Conservation (phyloP, 306 rosid genomes). For the Cicer bijugum region DNA sequence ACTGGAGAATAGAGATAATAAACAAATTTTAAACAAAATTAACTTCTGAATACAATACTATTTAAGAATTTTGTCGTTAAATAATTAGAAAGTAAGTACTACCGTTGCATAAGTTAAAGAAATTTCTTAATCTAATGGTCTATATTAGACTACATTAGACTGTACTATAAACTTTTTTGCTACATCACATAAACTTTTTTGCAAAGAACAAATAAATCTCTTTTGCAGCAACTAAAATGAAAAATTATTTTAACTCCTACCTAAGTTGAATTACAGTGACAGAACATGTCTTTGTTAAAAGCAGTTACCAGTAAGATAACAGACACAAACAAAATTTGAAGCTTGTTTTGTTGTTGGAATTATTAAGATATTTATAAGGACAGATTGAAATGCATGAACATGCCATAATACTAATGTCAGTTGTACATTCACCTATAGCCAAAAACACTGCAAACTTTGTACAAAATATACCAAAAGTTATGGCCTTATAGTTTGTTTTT, state of each 20-base stretch:
- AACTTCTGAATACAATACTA: no score
- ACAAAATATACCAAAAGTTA: not conserved
- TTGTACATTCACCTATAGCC: constrained; percentile 39
- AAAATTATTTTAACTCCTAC: constrained; percentile 43
- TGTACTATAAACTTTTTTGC: no score
- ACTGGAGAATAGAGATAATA: no score
- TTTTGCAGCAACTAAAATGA: constrained; percentile 44
- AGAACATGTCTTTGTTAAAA: constrained; percentile 36
- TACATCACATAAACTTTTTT: not conserved
- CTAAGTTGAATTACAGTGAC: constrained; percentile 53
- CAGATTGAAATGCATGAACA: constrained; percentile 36
- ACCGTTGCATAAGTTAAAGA: no score
- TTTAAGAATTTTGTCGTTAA: no score
- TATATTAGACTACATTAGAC: no score
- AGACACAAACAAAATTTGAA: constrained; percentile 34
- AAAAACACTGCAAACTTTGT: constrained; percentile 29
- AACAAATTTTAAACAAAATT: no score
- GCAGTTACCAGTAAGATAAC: constrained; percentile 35
- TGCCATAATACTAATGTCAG: constrained; percentile 47
- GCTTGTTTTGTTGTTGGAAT: constrained; percentile 21
- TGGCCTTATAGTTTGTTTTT: constrained; percentile 34
- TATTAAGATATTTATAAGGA: not conserved
- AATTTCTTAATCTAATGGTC: no score
- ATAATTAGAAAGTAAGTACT: no score
- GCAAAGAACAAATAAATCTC: not conserved